Conservation (phyloP, 352 stramenopile genomes). For the Phytopythium delawarense region DNA sequence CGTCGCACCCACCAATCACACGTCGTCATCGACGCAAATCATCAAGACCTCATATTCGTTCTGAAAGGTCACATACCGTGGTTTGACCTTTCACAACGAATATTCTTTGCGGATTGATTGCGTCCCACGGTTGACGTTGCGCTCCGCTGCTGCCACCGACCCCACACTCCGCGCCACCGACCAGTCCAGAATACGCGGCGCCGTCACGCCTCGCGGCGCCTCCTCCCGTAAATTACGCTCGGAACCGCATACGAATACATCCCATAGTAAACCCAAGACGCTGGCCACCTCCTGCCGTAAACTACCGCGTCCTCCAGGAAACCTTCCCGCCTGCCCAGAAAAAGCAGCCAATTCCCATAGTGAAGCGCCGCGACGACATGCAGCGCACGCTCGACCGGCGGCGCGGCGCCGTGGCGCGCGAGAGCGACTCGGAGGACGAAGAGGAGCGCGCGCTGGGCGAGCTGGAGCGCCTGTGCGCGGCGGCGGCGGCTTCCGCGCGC, state of each 20-base stretch:
- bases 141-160: neutral
- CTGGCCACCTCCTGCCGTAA: too few species aligned
- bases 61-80: too few species aligned
- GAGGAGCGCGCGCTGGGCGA: constrained; percentile 9
- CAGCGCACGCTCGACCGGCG: neutral
- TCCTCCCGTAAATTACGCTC: too few species aligned
- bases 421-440: constrained; percentile 9
- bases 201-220: neutral
- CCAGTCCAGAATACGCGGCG: neutral
- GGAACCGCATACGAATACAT: too few species aligned
- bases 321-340: neutral
- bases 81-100: too few species aligned
- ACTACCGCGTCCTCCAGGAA: neutral
- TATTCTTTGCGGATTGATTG: neutral
- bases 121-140: neutral
- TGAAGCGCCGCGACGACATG: neutral
- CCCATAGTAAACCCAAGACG: too few species aligned
- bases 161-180: neutral
- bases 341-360: neutral
- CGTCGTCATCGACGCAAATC: neutral
- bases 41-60: too few species aligned
- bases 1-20: constrained; percentile 2
- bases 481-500: neutral
- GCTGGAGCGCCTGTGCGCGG: neutral
- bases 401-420: neutral